These are phyloP conservation scores for Helminthosporium solani DNA, from an alignment of 2,329 filamentous ascomycete species.

Conservation along the genomic window DNA sequence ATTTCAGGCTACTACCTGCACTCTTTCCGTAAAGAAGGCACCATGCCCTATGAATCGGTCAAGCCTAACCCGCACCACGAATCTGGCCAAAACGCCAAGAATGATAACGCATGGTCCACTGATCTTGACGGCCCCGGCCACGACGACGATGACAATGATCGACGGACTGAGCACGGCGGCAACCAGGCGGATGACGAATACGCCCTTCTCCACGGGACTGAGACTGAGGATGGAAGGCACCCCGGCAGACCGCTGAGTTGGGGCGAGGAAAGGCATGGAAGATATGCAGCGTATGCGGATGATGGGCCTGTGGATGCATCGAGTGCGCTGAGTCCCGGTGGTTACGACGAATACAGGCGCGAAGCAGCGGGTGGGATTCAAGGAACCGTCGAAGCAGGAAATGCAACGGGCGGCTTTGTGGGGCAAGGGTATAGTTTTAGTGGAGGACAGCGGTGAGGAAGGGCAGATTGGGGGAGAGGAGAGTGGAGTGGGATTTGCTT, in stretches of 20 bases:
- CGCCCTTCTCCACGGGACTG: conserved; percentile 48
- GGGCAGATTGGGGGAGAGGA: too few species aligned
- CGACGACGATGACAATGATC: conserved; percentile 46
- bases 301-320: conserved; percentile 31
- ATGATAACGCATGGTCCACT: conserved; percentile 48
- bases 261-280: conserved; percentile 33
- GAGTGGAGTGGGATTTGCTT: too few species aligned
- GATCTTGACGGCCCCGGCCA: conserved; percentile 45
- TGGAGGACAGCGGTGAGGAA: conserved; percentile 7
- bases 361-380: conserved; percentile 12
- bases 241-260: conserved; percentile 44
- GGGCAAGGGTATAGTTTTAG: conserved; percentile 26
- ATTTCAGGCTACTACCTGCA: conserved; percentile 57
- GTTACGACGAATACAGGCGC: conserved; percentile 38
- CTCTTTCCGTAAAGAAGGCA: conserved; percentile 59
- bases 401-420: conserved; percentile 1
- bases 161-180: conserved; percentile 40
- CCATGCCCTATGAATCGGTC: conserved; percentile 49
- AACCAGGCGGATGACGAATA: conserved; percentile 55
- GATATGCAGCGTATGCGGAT: conserved; percentile 44
- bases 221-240: conserved; percentile 43
- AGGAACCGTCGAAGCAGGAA: neutral
- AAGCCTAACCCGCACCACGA: conserved; percentile 49
- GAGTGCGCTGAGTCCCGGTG: conserved; percentile 38
- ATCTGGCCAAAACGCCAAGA: conserved; percentile 34